Base-by-base conservation (phyloP, 2,329 filamentous ascomycete species). In the Hypoxylon sp. region DNA sequence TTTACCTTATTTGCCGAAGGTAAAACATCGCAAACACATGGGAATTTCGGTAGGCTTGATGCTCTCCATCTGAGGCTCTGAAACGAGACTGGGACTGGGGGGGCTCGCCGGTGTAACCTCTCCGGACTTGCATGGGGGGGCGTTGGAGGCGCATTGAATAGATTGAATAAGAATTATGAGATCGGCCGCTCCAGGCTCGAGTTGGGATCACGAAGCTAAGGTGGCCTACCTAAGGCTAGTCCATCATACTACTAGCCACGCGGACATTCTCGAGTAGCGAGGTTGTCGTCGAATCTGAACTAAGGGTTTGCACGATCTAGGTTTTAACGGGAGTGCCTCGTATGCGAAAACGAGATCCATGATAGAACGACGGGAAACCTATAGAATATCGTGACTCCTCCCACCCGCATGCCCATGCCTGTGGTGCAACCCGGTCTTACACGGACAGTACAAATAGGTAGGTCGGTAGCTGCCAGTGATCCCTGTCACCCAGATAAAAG, bases 381-480 rank as follows among this genome's bases (percentile, higher is more conserved):
- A 40, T 55, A 25, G 58, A 61, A 60, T 49, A 40, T 51, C 8
- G 25, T 46, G 25, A 50, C 59, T 55, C 40, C 55, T 64, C 8
- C 35, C 55, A 33, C 33, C 55, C 17, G 59, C 44, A 46, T 33
- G 25, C 40, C 31, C 13, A 13, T 33, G 31, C 8, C 40, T 51
- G 57, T 61, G 37, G 58, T 61, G 58, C 37, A 25, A 61, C 58
- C 54, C 27, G 6, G 53, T 35, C 30, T 35, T 35, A 58, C 37
- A 20, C 20, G 20, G n/a, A 61, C 50, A 33, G 51, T 50, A 68
- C 46, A 65, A 63, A 66, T 22, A 61, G 51, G 62, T 64, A 66
- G 60, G 66, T 66, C 61, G 65, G 66, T 71, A 64, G 69, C 66
- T 66, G 42, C 49, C 51, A n/a, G n/a, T 42, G 44, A 71, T 67